phyloP scores from a whole-genome alignment of 495 filamentous ascomycete genomes.

The Letharia columbiana region DNA sequence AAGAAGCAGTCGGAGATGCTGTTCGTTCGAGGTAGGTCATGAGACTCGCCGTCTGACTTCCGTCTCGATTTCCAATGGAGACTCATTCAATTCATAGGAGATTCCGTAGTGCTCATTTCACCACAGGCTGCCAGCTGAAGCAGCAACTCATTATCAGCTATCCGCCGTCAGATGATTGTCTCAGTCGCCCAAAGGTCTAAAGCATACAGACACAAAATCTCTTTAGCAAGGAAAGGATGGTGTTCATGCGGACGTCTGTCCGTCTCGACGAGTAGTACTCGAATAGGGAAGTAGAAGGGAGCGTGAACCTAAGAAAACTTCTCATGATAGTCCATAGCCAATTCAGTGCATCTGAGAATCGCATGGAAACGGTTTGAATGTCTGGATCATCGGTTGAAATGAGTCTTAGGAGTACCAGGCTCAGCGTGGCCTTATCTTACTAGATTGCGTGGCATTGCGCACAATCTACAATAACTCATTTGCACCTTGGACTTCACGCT shows the following conservation, averaged over 20 bases:
- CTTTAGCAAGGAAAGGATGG: neutral
- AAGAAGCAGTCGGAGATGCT: conserved; percentile 98
- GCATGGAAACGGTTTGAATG: neutral
- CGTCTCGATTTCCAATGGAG: neutral
- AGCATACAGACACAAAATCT: too few relatives aligned
- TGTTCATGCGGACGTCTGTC: neutral
- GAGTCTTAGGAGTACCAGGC: neutral
- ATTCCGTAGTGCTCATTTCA: conserved; percentile 94
- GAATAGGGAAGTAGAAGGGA: neutral
- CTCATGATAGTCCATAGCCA: neutral
- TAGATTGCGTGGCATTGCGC: too few relatives aligned
- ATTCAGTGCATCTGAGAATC: neutral
- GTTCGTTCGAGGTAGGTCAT: conserved; percentile 81
- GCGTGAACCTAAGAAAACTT: neutral
- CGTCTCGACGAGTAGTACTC: neutral
- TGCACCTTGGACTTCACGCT: too few relatives aligned
- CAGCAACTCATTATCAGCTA: neutral
- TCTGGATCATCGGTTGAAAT: neutral
- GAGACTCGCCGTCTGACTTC: neutral
- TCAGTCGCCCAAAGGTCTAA: neutral
- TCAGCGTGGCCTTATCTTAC: neutral
- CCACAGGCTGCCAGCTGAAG: conserved; percentile 47
- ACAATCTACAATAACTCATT: too few relatives aligned
- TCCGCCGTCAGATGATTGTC: neutral
- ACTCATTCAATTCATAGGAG: conserved; percentile 46